Conservation (phyloP, 1,139 yeast genomes). For the Geotrichum bryndzae region DNA sequence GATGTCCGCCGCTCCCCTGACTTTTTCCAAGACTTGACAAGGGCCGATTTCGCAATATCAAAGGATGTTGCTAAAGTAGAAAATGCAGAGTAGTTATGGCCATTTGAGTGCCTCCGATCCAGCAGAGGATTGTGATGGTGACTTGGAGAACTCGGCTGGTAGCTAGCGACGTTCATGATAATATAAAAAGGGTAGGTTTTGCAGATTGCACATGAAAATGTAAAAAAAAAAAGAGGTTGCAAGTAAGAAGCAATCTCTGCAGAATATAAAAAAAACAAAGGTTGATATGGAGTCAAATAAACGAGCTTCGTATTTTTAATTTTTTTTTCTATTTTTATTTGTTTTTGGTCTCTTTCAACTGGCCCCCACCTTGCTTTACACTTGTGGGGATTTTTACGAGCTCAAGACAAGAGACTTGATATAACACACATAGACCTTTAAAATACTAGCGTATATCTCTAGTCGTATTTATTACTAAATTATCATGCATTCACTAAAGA, state of each 20-base stretch:
- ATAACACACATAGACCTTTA: background rate
- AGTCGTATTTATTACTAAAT: too few species aligned
- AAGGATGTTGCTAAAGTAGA: slow-evolving; percentile 8
- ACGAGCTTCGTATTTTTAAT: background rate
- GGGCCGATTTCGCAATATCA: slow-evolving; percentile 5
- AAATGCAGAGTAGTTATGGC: slow-evolving; percentile 1
- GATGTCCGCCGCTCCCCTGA: background rate
- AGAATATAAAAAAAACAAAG: background rate
- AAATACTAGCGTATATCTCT: background rate
- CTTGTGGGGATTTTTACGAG: too few species aligned
- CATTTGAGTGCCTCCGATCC: background rate
- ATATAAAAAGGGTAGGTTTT: background rate
- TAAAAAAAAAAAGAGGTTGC: background rate
- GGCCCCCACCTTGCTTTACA: background rate
- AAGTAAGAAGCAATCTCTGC: background rate
- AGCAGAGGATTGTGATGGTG: background rate
- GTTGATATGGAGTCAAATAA: background rate
- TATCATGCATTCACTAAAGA: too few species aligned
- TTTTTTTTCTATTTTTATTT: background rate
- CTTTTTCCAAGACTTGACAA: background rate
- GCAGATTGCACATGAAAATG: background rate
- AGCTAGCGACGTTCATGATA: background rate
- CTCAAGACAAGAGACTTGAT: background rate
- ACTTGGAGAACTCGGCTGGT: background rate
- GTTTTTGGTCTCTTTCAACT: background rate